Base-by-base conservation (phyloP, 208 protist species). In the Leptomonas seymouri region DNA sequence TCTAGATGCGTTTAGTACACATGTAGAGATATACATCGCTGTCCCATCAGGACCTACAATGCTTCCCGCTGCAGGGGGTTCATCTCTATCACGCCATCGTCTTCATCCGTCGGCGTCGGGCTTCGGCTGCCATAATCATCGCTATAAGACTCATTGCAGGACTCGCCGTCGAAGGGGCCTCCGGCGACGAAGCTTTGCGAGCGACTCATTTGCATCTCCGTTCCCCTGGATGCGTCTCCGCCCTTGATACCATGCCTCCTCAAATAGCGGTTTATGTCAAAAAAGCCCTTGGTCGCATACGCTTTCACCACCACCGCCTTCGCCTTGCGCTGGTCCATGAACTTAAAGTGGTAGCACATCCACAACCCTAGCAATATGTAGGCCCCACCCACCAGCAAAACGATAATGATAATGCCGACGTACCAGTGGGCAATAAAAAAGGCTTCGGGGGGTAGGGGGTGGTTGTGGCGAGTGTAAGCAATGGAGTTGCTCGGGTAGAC, bases 381-480 rank as follows among this genome's bases (percentile, higher is more conserved):
- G 3, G 59, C 34, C 9, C 53, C 39, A 2, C 49, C 15, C 9
- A 74, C 69, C 21, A 55, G 57, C 11, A 83, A 41, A 9, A 79
- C 68, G 20, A 83, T 54, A 36, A 78, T 64, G 63, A 83, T 79
- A 36, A 83, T 79, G 31, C 72, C 72, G 0, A 78, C 61, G 62
- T 78, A 83, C 78, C 78, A 83, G 60, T 76, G 39, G 8, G 31
- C 25, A 21, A 46, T 67, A 46, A 83, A 76, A 53, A 83, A 79
- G 5, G 66, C 27, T 16, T 56, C 20, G 7, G 55, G 16, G 3
- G 66, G 50, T 23, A 65, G 41, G 25, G n/a, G 18, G 21, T 54
- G 25, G 30, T 44, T 46, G 30, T 58, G 23, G 27, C 68, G 78
- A 31, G 54, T 5, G 42, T 79, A 71, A n/a, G 39, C 0, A 53